Base-by-base conservation (phyloP, 2,329 filamentous ascomycete species). In the Fusarium irregulare region DNA sequence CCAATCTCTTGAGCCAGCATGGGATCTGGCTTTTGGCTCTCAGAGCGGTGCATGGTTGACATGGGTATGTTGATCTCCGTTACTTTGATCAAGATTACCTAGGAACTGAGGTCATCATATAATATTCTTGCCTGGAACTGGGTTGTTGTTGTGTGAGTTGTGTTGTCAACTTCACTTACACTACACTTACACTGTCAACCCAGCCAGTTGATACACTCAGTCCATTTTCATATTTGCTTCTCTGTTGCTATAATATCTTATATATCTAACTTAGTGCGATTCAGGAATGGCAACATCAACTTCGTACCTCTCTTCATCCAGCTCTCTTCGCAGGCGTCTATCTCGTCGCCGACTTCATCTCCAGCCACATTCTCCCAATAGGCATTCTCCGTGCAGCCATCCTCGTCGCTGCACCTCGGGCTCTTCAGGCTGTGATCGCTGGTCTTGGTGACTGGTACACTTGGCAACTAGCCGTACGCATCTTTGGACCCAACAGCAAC, bases 231-330 rank as follows among this genome's bases (percentile, higher is more conserved):
- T 14, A 21, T 11, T 28, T 16, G 7, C n/a, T 8, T n/a, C 20
- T 25, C 20, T 40, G 7, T 9, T 27, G 20, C 30, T 12, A 11
- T 18, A 14, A 16, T 20, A 16, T 10, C 28, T 48, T 20, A 27
- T 14, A 13, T 46, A 32, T 56, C 67, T 74, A 61, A 78, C 59
- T 23, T 37, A 18, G n/a, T 47, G 13, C 30, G 8, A 56, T 40
- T 65, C 76, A 98, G 95, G 96, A 99, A 91, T 99, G 96, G 96
- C 87, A 89, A 76, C 84, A 94, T 76, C 91, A 92, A 72, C 86
- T 99, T 70, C 91, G 96, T 63, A 97, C 95, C 7, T 97, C 95
- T 14, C 83, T 98, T 60, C 95, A 99, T 78, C 96, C 96, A n/a
- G 85, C 89, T 49, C 81, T 98, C 54, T 98, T 99, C 80, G 92